Conservation (phyloP, 2,329 filamentous ascomycete genomes). For the Pseudogymnoascus sp. region DNA sequence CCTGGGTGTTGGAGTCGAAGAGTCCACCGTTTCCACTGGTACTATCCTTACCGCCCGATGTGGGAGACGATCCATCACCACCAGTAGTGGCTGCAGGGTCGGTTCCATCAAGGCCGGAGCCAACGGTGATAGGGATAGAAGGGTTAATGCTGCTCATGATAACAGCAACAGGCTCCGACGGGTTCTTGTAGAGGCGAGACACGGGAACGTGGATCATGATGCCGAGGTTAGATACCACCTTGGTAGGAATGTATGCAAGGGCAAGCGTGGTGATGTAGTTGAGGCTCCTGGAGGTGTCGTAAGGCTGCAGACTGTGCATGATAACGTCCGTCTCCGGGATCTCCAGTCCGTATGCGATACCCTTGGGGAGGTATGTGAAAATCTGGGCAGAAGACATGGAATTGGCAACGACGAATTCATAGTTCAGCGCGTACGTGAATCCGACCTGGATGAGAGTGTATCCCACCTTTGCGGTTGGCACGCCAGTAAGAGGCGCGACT, state of each 20-base stretch:
- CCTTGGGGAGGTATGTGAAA: slow-evolving; percentile 66
- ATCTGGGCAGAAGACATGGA: slow-evolving; percentile 73
- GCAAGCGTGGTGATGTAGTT: slow-evolving; percentile 78
- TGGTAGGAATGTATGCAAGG: slow-evolving; percentile 65
- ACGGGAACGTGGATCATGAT: slow-evolving; percentile 63
- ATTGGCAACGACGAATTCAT: slow-evolving; percentile 67
- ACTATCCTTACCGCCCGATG: slow-evolving; percentile 32
- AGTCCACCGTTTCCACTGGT: slow-evolving; percentile 32
- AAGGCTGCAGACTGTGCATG: slow-evolving; percentile 66
- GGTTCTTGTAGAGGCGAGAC: slow-evolving; percentile 55
- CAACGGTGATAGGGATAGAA: slow-evolving; percentile 48
- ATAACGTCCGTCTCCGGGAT: slow-evolving; percentile 46
- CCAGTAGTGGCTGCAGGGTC: slow-evolving; percentile 29
- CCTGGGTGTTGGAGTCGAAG: slow-evolving; percentile 30
- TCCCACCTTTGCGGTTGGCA: slow-evolving; percentile 45
- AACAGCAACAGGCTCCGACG: slow-evolving; percentile 54
- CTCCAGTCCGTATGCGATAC: slow-evolving; percentile 54
- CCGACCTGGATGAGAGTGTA: slow-evolving; percentile 72
- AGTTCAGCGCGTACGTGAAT: slow-evolving; percentile 75
- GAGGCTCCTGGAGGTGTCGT: slow-evolving; percentile 59
- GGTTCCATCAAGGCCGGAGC: slow-evolving; percentile 30
- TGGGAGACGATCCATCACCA: slow-evolving; percentile 24
- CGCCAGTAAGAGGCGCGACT: slow-evolving; percentile 61
- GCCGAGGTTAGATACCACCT: slow-evolving; percentile 58
- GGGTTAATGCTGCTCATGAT: slow-evolving; percentile 78